These are phyloP conservation scores for Parasitella parasitica DNA, from an alignment of 371 early-diverging fungal species.

Conservation along the genomic window DNA sequence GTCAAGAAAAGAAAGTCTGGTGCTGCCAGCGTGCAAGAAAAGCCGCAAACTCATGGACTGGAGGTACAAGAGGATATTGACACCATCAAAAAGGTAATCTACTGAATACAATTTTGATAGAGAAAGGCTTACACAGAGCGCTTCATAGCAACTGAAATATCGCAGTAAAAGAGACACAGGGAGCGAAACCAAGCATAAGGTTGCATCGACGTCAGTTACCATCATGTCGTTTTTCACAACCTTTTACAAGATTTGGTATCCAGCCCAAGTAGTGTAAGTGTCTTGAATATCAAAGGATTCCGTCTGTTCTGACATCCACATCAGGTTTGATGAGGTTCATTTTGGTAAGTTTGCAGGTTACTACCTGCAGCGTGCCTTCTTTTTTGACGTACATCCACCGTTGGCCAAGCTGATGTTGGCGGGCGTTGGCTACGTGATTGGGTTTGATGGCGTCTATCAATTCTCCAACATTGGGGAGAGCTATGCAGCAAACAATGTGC, in stretches of 20 bases:
- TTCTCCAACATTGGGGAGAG: slow-evolving; percentile 79
- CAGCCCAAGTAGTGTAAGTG: slow-evolving; percentile 71
- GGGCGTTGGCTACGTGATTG: slow-evolving; percentile 66
- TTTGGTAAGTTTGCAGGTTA: slow-evolving; percentile 98
- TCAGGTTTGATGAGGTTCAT: slow-evolving; percentile 96
- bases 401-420: slow-evolving; percentile 95
- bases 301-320: too few species aligned
- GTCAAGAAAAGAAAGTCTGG: background rate
- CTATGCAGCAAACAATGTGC: slow-evolving; percentile 62
- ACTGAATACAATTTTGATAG: background rate
- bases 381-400: slow-evolving; percentile 91
- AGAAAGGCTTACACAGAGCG: too few species aligned
- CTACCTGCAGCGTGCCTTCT: slow-evolving; percentile 91
- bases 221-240: slow-evolving; percentile 21
- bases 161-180: background rate
- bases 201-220: slow-evolving; percentile 8
- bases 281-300: background rate
- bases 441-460: slow-evolving; percentile 89
- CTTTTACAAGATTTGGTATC: slow-evolving; percentile 59
- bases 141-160: background rate
- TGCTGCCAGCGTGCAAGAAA: background rate
- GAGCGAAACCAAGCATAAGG: background rate
- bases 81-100: slow-evolving; percentile 6
- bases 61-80: slow-evolving; percentile 11
- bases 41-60: background rate